Evolutionary conservation across 2,329 filamentous ascomycete genomes (phyloP).

Genomic region (Fusarium sp.): DNA sequence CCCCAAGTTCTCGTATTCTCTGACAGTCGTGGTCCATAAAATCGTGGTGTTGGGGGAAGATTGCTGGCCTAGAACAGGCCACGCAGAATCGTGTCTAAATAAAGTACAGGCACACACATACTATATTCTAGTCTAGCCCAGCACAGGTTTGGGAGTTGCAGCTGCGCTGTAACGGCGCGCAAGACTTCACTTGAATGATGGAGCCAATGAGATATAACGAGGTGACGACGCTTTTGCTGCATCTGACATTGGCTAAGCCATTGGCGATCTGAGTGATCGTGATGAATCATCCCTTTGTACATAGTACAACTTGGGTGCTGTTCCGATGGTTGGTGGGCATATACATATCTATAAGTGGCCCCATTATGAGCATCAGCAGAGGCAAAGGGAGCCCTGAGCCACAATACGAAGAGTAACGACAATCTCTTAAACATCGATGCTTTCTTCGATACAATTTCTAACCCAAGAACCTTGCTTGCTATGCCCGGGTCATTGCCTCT

Average conservation of each 20-base stretch:
- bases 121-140: not conserved
- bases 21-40: conserved; percentile 4
- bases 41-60: not conserved
- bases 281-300: no score
- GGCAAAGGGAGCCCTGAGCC: no score
- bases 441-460: no score
- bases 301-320: no score
- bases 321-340: no score
- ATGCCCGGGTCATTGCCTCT: not conserved
- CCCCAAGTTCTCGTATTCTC: conserved; percentile 10
- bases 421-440: no score
- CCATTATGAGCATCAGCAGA: no score
- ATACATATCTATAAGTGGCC: no score
- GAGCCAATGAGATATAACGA: conserved; percentile 1
- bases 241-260: conserved; percentile 1
- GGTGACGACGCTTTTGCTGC: conserved; percentile 15
- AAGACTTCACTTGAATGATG: not conserved
- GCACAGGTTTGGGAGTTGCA: not conserved
- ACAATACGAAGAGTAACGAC: no score
- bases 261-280: not conserved
- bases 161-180: conserved; percentile 7
- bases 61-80: conserved; percentile 14
- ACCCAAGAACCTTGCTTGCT: no score
- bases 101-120: conserved; percentile 9
- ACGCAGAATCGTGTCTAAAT: conserved; percentile 30